These are phyloP conservation scores for Orbilia oligospora DNA, from an alignment of 2,329 filamentous ascomycete genomes.

Conservation along the genomic window DNA sequence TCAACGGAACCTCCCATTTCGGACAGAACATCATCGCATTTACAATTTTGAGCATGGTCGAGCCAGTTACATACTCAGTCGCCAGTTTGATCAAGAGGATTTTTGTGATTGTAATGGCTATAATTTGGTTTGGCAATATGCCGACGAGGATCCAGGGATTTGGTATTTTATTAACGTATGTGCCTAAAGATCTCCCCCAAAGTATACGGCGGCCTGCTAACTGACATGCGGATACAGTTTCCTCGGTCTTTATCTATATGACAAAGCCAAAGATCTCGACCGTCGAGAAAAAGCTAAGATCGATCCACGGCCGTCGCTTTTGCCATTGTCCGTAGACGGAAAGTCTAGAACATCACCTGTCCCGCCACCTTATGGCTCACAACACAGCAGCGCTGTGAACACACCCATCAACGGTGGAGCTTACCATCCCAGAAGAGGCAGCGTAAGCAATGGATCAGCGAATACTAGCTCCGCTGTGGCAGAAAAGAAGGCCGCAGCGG, in stretches of 20 bases:
- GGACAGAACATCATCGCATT: constrained; percentile 97
- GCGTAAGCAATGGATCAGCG: constrained; percentile 57
- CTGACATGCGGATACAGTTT: constrained; percentile 69
- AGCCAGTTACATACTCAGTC: constrained; percentile 96
- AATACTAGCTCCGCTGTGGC: constrained; percentile 46
- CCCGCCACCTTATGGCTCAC: constrained; percentile 66
- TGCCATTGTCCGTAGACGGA: constrained; percentile 72
- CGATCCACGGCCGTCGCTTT: constrained; percentile 75
- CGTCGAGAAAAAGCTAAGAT: constrained; percentile 79
- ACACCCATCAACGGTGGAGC: constrained; percentile 29
- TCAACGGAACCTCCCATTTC: constrained; percentile 98
- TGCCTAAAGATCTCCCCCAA: not conserved
- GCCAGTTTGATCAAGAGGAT: constrained; percentile 97
- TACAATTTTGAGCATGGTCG: constrained; percentile 89
- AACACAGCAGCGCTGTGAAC: constrained; percentile 63
- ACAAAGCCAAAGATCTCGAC: constrained; percentile 88
- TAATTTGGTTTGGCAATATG: constrained; percentile 94
- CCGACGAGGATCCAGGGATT: constrained; percentile 86
- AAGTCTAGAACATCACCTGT: constrained; percentile 67
- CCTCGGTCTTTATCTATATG: constrained; percentile 92
- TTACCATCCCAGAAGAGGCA: constrained; percentile 51
- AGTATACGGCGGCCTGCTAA: constrained; percentile 11
- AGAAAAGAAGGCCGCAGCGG: constrained; percentile 45
- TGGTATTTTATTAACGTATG: constrained; percentile 83
- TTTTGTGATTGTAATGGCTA: constrained; percentile 94